A percentile compares a stretch with the other conserved stretches of the same genome.
Evolutionary conservation across 768 basidiomycete genomes (phyloP).

Genomic region (Auriscalpium microsporum): DNA sequence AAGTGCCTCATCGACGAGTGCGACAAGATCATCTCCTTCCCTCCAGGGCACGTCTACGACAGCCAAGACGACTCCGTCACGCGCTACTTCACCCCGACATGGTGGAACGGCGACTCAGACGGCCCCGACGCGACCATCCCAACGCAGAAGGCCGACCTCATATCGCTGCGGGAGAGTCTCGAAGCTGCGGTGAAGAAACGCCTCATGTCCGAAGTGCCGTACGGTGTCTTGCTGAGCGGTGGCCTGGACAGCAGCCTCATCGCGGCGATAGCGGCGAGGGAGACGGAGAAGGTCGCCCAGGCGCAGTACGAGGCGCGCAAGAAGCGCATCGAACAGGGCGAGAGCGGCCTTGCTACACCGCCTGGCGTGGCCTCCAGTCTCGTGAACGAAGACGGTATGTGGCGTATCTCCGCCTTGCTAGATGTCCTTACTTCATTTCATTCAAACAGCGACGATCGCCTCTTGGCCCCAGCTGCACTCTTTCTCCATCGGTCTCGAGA

Average conservation of each 20-base stretch:
- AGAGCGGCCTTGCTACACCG: conserved; percentile 53
- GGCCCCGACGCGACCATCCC: conserved; percentile 47
- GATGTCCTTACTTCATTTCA: not conserved
- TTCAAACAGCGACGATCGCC: conserved; percentile 53
- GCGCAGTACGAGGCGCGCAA: conserved; percentile 69
- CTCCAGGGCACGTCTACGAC: conserved; percentile 95
- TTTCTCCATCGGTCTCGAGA: conserved; percentile 91
- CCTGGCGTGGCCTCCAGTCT: conserved; percentile 24
- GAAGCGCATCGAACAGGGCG: conserved; percentile 43
- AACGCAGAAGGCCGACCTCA: conserved; percentile 53
- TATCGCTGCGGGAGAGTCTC: conserved; percentile 65
- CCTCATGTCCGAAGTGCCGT: conserved; percentile 97
- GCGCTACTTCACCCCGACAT: conserved; percentile 81
- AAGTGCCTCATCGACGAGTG: conserved; percentile 89
- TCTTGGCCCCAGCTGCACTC: conserved; percentile 97
- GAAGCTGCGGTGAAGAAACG: conserved; percentile 92
- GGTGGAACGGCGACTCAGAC: conserved; percentile 84
- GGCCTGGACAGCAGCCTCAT: conserved; percentile 95
- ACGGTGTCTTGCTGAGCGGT: conserved; percentile 91
- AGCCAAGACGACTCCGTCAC: conserved; percentile 68
- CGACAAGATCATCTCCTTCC: conserved; percentile 91
- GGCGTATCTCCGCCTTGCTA: not conserved
- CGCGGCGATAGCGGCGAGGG: conserved; percentile 87
- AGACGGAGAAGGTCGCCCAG: conserved; percentile 85
- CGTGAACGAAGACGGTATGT: conserved; percentile 47